These are phyloP conservation scores for Pseudocercospora vitis DNA, from an alignment of 2,329 filamentous ascomycete species.

Conservation along the genomic window DNA sequence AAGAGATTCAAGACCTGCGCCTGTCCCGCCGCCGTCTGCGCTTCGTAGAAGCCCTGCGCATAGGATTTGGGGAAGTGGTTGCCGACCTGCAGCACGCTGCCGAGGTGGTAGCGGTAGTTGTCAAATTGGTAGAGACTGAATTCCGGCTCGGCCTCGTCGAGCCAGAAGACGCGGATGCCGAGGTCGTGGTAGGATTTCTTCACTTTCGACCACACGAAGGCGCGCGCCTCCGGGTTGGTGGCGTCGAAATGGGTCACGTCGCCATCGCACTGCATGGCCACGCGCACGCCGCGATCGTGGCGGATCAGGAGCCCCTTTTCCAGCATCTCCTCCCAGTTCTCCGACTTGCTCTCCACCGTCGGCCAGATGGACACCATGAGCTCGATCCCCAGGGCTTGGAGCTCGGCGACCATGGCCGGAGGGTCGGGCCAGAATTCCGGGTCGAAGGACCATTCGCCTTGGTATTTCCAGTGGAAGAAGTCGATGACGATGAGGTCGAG, in stretches of 20 bases:
- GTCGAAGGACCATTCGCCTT: conserved; percentile 70
- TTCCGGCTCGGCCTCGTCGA: conserved; percentile 69
- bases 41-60: conserved; percentile 61
- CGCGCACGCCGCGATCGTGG: conserved; percentile 59
- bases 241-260: conserved; percentile 63
- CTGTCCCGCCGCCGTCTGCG: conserved; percentile 55
- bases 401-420: conserved; percentile 64
- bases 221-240: conserved; percentile 60
- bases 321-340: conserved; percentile 63
- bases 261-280: conserved; percentile 55
- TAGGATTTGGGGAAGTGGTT: conserved; percentile 63
- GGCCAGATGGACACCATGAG: conserved; percentile 72
- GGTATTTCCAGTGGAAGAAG: conserved; percentile 66
- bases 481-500: conserved; percentile 67
- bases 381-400: conserved; percentile 60
- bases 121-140: conserved; percentile 67
- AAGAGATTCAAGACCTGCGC: conserved; percentile 60
- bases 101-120: conserved; percentile 61
- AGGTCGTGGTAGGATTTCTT: conserved; percentile 62
- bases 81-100: conserved; percentile 56
- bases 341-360: conserved; percentile 59
- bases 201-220: conserved; percentile 60
- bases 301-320: conserved; percentile 62
- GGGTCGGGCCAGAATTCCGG: conserved; percentile 59
- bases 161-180: conserved; percentile 66